Base-by-base conservation (phyloP, 495 filamentous ascomycete genomes). In the Hypoxylon cercidicola region DNA sequence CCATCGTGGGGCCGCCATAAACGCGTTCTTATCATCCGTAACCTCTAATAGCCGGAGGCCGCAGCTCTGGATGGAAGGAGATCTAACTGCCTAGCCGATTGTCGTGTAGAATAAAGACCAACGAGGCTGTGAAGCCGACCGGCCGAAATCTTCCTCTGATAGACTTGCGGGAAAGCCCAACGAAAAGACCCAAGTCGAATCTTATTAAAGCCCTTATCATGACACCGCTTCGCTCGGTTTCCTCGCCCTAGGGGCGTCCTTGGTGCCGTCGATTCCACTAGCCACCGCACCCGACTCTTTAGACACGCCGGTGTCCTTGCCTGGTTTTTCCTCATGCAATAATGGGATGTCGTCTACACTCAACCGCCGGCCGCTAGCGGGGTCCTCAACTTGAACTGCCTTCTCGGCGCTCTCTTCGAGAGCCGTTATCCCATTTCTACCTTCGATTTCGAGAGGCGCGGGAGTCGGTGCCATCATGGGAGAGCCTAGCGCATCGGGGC, bases 341-440 rank as follows among this genome's bases (percentile, higher is more conserved):
- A 87, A 67, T 0, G 85, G 84, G 55, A 88, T 87, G 19, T 81
- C 72, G 58, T 88, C 85, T 4, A 87, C 68, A 32, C 81, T 81
- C 34, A 69, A 58, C 7, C 62, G 55, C 15, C 55, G 55, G 1
- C 68, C 68, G 49, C 64, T 67, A 4, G 60, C 65, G n/a, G 65
- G 70, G 39, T 71, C 70, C 1, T 61, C 60, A 8, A 75, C 58
- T 7, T 44, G 69, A 11, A 75, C 39, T 32, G 53, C 40, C 43
- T 72, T 66, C 8, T 70, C 68, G 0, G 58, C 39, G 13, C 46
- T 62, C 15, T 70, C 61, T 40, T 56, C 69, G 20, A 51, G 41
- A 30, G 67, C 62, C 15, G 41, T 48, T 18, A 56, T 45, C 11
- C 54, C 50, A 18, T 47, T 59, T 46, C 55, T 64, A 0, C n/a